phyloP scores from a whole-genome alignment of 23 red algal species.

The Gracilariopsis chorda region DNA sequence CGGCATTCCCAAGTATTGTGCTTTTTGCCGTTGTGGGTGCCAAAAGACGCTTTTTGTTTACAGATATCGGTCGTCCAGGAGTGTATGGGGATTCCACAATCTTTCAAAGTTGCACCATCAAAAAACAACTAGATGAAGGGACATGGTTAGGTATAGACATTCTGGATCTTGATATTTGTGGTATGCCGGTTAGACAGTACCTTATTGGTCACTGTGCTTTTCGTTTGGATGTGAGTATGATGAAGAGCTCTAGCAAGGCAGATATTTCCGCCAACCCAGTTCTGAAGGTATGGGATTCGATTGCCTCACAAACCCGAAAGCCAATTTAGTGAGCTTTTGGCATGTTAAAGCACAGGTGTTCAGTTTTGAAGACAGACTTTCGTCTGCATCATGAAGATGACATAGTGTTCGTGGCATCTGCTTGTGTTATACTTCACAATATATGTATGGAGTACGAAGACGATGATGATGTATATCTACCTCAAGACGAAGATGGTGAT shows the following conservation, averaged over 20 bases:
- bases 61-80: not conserved
- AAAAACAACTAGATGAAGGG: not conserved
- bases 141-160: constrained; percentile 3
- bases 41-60: not conserved
- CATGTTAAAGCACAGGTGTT: constrained; percentile 25
- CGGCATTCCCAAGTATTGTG: not conserved
- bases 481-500: not conserved
- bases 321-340: constrained; percentile 23
- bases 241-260: not conserved
- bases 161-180: not conserved
- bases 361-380: not conserved
- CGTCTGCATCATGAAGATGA: constrained; percentile 13
- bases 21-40: not conserved
- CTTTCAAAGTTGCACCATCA: not conserved
- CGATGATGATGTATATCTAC: no score
- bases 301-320: not conserved
- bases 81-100: constrained; percentile 20
- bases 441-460: no score
- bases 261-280: not conserved
- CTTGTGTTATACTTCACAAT: no score
- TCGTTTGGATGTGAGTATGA: not conserved
- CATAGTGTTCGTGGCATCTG: not conserved
- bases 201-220: constrained; percentile 24
- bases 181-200: not conserved
- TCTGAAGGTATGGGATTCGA: not conserved